These are phyloP conservation scores for Yamadazyma laniorum DNA, from an alignment of 805 yeast species.

Conservation along the genomic window DNA sequence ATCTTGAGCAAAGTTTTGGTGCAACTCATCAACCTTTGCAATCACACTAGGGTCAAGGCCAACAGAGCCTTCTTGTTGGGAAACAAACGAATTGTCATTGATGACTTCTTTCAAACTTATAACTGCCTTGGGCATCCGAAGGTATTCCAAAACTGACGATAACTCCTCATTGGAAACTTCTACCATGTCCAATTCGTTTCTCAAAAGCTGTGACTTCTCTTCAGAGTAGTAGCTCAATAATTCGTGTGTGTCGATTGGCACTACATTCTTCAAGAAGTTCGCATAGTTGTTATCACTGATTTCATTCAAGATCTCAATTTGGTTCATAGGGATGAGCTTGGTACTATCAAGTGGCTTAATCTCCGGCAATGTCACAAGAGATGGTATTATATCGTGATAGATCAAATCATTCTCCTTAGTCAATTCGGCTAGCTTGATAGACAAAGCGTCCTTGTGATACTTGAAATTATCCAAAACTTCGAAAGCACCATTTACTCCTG, in stretches of 20 bases:
- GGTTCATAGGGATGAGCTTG: conserved; percentile 53
- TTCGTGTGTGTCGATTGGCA: conserved; percentile 87
- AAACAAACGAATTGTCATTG: conserved; percentile 8
- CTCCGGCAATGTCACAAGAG: conserved; percentile 56
- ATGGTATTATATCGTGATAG: conserved; percentile 77
- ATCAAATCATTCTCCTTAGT: conserved; percentile 87
- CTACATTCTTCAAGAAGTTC: conserved; percentile 71
- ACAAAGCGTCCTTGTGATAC: conserved; percentile 39
- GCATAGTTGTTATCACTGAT: conserved; percentile 37
- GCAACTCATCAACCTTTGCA: conserved; percentile 21
- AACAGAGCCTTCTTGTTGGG: background rate
- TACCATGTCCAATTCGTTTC: conserved; percentile 70
- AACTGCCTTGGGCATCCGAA: conserved; percentile 69
- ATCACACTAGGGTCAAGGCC: conserved; percentile 7
- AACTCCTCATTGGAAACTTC: conserved; percentile 80
- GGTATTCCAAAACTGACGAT: conserved; percentile 73
- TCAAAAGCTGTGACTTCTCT: conserved; percentile 72
- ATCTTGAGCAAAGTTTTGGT: conserved; percentile 30
- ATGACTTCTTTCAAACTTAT: conserved; percentile 49
- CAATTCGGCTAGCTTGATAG: conserved; percentile 41
- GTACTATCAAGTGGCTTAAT: conserved; percentile 70
- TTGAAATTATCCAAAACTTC: conserved; percentile 41
- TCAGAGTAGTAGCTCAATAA: conserved; percentile 85
- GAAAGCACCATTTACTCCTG: conserved; percentile 27
- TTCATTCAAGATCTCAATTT: conserved; percentile 42